Base-by-base conservation (phyloP, 345 rosid species). In the Jatropha curcas region DNA sequence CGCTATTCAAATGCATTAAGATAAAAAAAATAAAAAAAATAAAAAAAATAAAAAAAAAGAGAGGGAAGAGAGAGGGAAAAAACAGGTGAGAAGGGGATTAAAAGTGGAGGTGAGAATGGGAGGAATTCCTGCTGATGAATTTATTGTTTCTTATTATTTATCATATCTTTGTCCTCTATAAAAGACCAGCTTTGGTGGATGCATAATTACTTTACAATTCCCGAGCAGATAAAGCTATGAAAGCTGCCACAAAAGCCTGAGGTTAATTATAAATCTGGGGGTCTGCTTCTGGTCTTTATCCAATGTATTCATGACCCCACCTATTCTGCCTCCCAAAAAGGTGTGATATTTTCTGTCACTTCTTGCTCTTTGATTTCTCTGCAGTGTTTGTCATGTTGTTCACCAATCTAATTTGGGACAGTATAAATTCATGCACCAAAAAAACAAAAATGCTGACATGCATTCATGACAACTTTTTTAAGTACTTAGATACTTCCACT, bases 231-330 rank as follows among this genome's bases (percentile, higher is more conserved):
- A 73, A 86, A 82, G 76, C 82, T 62, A 90, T 94, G 98, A 84
- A 81, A 86, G 86, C 87, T 24, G 73, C 79, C n/a, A 65, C 75
- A 85, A 76, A 94, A 80, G 82, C 92, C 99, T 35, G 99, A 98
- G 60, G 97, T 87, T 46, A n/a, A 94, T 94, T 77, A 84, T 94
- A 74, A 94, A 94, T 79, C 16, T 94, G 84, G 97, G n/a, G 97
- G 16, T 94, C 98, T 60, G 79, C 97, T 78, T 71, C 93, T 5
- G 97, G 96, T 64, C 94, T 94, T 69, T 92, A 94, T 84, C 98
- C 98, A 28, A 59, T 79, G 88, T n/a, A n/a, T 17, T 72, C 60
- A 0, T 0, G 98, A 94, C 60, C 94, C 98, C 64, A 82, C 89
- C 83, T 94, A 94, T 77, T 75, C 90, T 77, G 83, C 60, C 65